These are phyloP conservation scores for Diplocarpon rosae DNA, from an alignment of 2,329 filamentous ascomycete genomes.

Conservation along the genomic window DNA sequence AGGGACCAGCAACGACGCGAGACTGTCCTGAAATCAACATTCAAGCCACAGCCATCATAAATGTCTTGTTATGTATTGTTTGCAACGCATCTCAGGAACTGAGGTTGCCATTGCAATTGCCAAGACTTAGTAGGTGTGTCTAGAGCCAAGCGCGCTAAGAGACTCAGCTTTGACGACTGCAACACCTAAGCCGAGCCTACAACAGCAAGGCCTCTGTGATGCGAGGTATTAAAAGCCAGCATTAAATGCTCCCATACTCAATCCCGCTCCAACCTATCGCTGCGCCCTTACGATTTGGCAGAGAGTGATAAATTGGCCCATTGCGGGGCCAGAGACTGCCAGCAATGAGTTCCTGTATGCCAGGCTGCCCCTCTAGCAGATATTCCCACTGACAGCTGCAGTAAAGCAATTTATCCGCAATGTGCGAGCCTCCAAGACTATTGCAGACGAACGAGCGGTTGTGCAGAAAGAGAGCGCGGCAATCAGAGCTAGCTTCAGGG, in stretches of 20 bases:
- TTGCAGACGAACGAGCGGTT: slow-evolving; percentile 94
- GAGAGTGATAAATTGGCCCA: slow-evolving; percentile 21
- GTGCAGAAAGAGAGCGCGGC: slow-evolving; percentile 98
- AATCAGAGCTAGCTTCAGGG: slow-evolving; percentile 92
- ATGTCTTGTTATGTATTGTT: not conserved
- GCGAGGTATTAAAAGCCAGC: not conserved
- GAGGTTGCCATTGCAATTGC: too few species aligned
- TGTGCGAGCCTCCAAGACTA: slow-evolving; percentile 95
- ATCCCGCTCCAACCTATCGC: not conserved
- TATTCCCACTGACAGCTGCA: slow-evolving; percentile 30
- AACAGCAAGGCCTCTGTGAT: too few species aligned
- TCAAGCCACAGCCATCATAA: slow-evolving; percentile 4
- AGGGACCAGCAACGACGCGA: not conserved
- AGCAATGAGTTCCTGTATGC: slow-evolving; percentile 28
- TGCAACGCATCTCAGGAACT: not conserved
- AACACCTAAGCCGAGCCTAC: slow-evolving; percentile 1
- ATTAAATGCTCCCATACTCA: not conserved
- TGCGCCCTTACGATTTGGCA: slow-evolving; percentile 11
- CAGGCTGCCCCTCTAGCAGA: slow-evolving; percentile 10
- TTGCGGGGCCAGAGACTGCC: slow-evolving; percentile 22
- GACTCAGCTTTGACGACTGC: not conserved
- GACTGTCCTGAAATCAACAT: not conserved
- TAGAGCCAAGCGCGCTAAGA: not conserved
- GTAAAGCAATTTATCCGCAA: slow-evolving; percentile 99
- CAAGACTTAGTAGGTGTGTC: too few species aligned